phyloP scores from a whole-genome alignment of 2,329 filamentous ascomycete species.

The Fusarium abutilonis region DNA sequence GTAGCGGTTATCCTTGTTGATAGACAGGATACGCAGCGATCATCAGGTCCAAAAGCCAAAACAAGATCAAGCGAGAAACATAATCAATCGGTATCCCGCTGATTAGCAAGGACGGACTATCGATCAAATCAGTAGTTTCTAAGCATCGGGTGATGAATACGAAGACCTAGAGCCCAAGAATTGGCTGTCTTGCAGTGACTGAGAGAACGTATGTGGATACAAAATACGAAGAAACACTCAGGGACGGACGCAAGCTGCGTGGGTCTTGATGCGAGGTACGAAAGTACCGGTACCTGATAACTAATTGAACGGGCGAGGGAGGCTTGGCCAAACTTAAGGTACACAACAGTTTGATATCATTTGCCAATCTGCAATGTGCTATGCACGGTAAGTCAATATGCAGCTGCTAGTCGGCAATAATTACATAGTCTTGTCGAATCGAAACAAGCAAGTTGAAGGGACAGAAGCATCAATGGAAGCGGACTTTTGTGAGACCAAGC shows the following conservation, averaged over 20 bases:
- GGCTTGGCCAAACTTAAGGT: conserved; percentile 23
- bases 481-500: conserved; percentile 25
- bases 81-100: background rate
- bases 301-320: conserved; percentile 7
- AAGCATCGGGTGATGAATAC: conserved; percentile 28
- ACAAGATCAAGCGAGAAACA: conserved; percentile 13
- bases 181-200: conserved; percentile 6
- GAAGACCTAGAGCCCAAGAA: conserved; percentile 26
- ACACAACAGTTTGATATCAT: conserved; percentile 21
- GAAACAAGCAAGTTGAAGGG: conserved; percentile 1
- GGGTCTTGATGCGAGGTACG: conserved; percentile 40
- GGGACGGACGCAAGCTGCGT: conserved; percentile 38
- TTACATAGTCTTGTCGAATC: conserved; percentile 23
- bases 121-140: conserved; percentile 20
- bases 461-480: conserved; percentile 5
- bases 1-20: background rate
- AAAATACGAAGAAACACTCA: conserved; percentile 43
- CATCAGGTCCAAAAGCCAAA: conserved; percentile 18
- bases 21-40: conserved; percentile 10
- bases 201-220: conserved; percentile 1
- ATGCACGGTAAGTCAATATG: conserved; percentile 7
- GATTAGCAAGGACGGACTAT: background rate
- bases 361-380: conserved; percentile 23
- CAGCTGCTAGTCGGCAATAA: conserved; percentile 16
- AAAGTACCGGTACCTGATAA: conserved; percentile 40